A percentile compares a stretch with the other conserved stretches of the same genome.
Conservation (phyloP, 1,284 basidiomycete genomes). For the Sutorius eximius region DNA sequence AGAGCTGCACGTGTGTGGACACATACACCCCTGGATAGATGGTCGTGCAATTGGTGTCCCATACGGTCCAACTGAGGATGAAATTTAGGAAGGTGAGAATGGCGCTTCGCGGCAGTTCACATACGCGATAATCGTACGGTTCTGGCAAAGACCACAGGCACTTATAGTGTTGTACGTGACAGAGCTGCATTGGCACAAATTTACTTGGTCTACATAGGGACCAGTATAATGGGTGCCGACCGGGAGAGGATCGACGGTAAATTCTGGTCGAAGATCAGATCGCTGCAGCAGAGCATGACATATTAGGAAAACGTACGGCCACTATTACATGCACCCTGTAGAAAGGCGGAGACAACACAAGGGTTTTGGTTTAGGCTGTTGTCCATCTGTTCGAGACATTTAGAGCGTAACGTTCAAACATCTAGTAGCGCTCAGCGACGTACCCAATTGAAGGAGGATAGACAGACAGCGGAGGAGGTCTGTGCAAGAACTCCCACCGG, state of each 20-base stretch:
- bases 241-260: slow-evolving; percentile 18
- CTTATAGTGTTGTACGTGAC: slow-evolving; percentile 35
- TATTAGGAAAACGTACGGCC: slow-evolving; percentile 28
- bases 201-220: slow-evolving; percentile 16
- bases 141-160: slow-evolving; percentile 38
- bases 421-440: background rate
- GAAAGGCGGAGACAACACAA: slow-evolving; percentile 36
- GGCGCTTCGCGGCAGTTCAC: background rate
- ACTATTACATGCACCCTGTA: slow-evolving; percentile 31
- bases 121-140: slow-evolving; percentile 19
- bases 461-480: slow-evolving; percentile 18
- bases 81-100: background rate
- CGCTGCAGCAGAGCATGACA: background rate
- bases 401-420: background rate
- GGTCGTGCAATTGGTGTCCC: slow-evolving; percentile 28
- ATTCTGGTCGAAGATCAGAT: slow-evolving; percentile 25
- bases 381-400: slow-evolving; percentile 26
- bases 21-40: slow-evolving; percentile 23
- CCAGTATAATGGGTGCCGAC: slow-evolving; percentile 19
- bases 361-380: slow-evolving; percentile 37
- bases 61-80: slow-evolving; percentile 29
- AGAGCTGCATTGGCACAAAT: slow-evolving; percentile 35
- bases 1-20: background rate
- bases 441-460: slow-evolving; percentile 28
- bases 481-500: slow-evolving; percentile 24